Evolutionary conservation across 257 asterid genomes (phyloP).

Genomic region (Linderniella brevidens): DNA sequence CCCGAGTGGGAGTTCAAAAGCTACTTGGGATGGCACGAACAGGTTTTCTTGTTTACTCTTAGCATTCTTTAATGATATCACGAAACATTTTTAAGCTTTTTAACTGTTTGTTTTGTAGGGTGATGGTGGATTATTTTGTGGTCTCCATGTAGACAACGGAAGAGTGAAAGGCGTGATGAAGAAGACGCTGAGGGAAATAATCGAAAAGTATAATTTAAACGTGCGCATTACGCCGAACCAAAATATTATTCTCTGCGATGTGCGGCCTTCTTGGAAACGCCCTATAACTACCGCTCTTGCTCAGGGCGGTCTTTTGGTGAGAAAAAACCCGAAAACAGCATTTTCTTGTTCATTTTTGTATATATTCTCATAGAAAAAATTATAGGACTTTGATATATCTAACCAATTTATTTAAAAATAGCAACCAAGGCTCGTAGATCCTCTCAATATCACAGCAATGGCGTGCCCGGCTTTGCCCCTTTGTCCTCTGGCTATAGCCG

Average conservation of each 20-base stretch:
- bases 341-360: neutral
- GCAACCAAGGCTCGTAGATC: slow-evolving; percentile 92
- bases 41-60: slow-evolving; percentile 23
- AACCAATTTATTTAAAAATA: slow-evolving; percentile 15
- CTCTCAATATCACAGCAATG: slow-evolving; percentile 88
- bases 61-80: neutral
- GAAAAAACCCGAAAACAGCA: slow-evolving; percentile 4
- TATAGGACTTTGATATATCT: slow-evolving; percentile 3
- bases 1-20: slow-evolving; percentile 96
- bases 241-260: slow-evolving; percentile 66
- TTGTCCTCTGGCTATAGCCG: slow-evolving; percentile 86
- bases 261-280: slow-evolving; percentile 71
- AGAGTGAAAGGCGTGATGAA: slow-evolving; percentile 73
- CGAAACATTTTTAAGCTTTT: neutral
- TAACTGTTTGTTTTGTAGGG: slow-evolving; percentile 36
- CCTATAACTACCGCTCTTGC: slow-evolving; percentile 78
- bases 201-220: slow-evolving; percentile 77
- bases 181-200: slow-evolving; percentile 61
- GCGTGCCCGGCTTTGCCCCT: slow-evolving; percentile 98
- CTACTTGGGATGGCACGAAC: slow-evolving; percentile 98
- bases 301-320: slow-evolving; percentile 94
- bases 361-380: neutral
- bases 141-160: slow-evolving; percentile 91
- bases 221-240: slow-evolving; percentile 91
- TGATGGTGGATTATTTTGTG: slow-evolving; percentile 78